Evolutionary conservation across 768 basidiomycete genomes (phyloP).

Genomic region (Hericium coralloides): DNA sequence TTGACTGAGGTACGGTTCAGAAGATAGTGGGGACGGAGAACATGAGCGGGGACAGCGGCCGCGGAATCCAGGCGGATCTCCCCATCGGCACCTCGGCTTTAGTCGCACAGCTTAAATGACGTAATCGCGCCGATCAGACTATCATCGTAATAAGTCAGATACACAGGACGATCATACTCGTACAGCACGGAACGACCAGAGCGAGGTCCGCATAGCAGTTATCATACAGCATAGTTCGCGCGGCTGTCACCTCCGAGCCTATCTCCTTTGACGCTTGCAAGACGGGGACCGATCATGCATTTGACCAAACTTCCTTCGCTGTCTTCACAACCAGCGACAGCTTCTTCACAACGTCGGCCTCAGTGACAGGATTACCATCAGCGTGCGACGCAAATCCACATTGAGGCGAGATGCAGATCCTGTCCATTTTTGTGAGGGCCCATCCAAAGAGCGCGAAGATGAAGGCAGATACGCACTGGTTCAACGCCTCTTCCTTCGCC

Average conservation of each 20-base stretch:
- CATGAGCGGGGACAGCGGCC: neutral
- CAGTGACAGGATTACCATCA: slow-evolving; percentile 32
- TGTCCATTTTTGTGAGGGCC: slow-evolving; percentile 8
- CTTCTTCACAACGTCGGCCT: slow-evolving; percentile 29
- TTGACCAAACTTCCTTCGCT: slow-evolving; percentile 14
- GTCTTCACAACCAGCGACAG: slow-evolving; percentile 26
- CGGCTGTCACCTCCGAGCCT: too few species aligned
- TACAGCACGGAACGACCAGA: too few species aligned
- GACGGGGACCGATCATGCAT: neutral
- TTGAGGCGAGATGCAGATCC: slow-evolving; percentile 39
- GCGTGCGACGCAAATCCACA: slow-evolving; percentile 42
- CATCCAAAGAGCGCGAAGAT: neutral
- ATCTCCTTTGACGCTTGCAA: too few species aligned
- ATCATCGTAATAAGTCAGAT: too few species aligned
- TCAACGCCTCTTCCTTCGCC: slow-evolving; percentile 30
- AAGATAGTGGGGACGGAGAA: neutral
- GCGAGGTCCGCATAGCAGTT: too few species aligned
- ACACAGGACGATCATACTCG: too few species aligned
- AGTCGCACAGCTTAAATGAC: too few species aligned
- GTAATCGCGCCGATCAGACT: too few species aligned
- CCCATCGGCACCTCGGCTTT: too few species aligned
- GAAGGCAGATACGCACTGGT: slow-evolving; percentile 22
- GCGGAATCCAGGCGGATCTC: too few species aligned
- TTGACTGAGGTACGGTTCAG: neutral
- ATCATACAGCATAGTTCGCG: too few species aligned